Evolutionary conservation across 345 rosid genomes (phyloP).

Genomic region (Draba incana): DNA sequence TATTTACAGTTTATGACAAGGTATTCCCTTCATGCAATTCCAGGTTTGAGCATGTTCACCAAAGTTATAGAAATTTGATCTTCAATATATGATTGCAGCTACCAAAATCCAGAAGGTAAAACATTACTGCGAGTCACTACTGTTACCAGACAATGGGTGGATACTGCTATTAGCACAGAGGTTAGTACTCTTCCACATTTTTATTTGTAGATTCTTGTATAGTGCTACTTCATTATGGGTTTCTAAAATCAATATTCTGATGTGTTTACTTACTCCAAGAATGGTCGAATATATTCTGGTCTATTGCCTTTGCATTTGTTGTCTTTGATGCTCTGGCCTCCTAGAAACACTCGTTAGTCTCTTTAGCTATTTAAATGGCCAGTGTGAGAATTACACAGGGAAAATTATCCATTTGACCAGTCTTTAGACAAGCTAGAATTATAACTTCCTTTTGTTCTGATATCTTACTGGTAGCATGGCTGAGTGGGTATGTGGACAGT

Average conservation of each 20-base stretch:
- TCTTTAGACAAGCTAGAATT: conserved; percentile 2
- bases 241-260: conserved; percentile 2
- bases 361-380: conserved; percentile 15
- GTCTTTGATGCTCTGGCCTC: conserved; percentile 10
- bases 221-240: conserved; percentile 17
- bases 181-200: conserved; percentile 48
- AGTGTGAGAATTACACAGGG: background rate
- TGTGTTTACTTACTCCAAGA: conserved; percentile 19
- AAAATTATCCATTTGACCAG: background rate
- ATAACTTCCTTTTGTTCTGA: background rate
- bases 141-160: conserved; percentile 83
- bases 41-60: conserved; percentile 21
- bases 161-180: conserved; percentile 87
- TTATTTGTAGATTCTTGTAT: conserved; percentile 3
- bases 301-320: background rate
- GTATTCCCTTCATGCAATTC: conserved; percentile 43
- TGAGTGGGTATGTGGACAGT: conserved; percentile 2
- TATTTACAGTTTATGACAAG: conserved; percentile 92
- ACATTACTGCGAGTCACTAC: conserved; percentile 84
- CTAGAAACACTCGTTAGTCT: conserved; percentile 3
- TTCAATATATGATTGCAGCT: conserved; percentile 57
- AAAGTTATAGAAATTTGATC: conserved; percentile 32
- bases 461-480: background rate
- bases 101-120: conserved; percentile 76
- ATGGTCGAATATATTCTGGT: conserved; percentile 1